phyloP scores from a whole-genome alignment of 441 rosid species.

The Eutrema salsugineum region DNA sequence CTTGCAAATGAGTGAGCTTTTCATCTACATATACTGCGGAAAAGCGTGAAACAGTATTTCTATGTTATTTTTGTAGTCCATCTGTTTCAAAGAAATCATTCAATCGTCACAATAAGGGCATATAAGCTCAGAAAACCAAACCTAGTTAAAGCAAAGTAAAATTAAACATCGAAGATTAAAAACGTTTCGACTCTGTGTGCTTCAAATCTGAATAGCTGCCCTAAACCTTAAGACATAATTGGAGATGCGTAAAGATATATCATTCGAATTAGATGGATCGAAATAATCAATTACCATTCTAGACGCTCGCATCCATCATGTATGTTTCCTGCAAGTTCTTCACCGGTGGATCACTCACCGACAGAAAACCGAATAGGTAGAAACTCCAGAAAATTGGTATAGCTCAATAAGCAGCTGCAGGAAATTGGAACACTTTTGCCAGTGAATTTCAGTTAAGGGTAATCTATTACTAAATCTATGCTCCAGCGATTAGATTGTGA shows the following conservation, averaged over 20 bases:
- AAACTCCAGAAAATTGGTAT: no score
- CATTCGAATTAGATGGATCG: neutral
- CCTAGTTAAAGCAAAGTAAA: neutral
- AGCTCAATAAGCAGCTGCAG: neutral
- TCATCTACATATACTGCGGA: neutral
- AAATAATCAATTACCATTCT: conserved; percentile 63
- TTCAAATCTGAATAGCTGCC: neutral
- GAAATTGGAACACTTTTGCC: neutral
- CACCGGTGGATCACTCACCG: conserved; percentile 81
- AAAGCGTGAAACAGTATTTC: neutral
- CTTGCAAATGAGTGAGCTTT: neutral
- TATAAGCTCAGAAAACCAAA: neutral
- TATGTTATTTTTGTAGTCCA: neutral
- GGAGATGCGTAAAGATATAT: neutral
- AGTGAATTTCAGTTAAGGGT: neutral
- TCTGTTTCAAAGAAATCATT: neutral
- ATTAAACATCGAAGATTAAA: neutral
- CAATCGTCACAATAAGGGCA: neutral
- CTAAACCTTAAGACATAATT: neutral
- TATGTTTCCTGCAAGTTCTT: conserved; percentile 84
- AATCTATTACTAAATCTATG: neutral
- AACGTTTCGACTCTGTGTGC: neutral
- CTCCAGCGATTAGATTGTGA: neutral
- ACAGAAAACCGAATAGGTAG: no score
- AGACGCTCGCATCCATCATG: conserved; percentile 96